Conservation (phyloP, 352 stramenopile species). For the Pythium monospermum region DNA sequence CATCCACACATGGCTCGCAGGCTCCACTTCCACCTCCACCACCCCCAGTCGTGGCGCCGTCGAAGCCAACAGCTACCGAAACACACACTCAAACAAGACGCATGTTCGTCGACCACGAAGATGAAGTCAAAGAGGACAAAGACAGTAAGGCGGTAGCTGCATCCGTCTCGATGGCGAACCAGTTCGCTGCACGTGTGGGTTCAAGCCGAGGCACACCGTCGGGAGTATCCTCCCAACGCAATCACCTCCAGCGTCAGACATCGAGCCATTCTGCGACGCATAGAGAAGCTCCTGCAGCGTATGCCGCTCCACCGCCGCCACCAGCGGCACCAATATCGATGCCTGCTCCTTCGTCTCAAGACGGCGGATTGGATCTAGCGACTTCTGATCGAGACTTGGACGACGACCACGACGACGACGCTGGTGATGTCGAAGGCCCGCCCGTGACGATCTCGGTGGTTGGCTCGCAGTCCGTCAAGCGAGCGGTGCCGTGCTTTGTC, state of each 20-base stretch:
- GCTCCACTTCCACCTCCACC: background rate
- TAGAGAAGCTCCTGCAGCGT: no score
- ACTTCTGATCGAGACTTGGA: slow-evolving; percentile 4
- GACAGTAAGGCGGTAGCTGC: no score
- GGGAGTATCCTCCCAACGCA: background rate
- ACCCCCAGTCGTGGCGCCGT: background rate
- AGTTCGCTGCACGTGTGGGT: slow-evolving; percentile 1
- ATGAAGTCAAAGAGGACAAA: no score
- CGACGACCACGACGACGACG: slow-evolving; percentile 5
- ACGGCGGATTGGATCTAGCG: background rate
- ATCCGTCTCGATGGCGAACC: background rate
- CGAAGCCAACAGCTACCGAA: background rate
- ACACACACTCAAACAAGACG: background rate
- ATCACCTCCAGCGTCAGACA: background rate
- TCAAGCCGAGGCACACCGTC: background rate
- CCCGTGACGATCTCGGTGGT: slow-evolving; percentile 17
- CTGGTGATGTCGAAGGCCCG: slow-evolving; percentile 12
- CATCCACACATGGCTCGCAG: background rate
- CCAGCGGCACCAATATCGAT: background rate
- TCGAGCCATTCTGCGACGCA: no score
- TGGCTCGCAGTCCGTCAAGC: slow-evolving; percentile 10
- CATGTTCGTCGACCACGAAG: no score
- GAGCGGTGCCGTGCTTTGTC: slow-evolving; percentile 15
- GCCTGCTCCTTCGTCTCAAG: background rate
- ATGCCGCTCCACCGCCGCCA: background rate